Conservation (phyloP, 2,329 filamentous ascomycete genomes). For the Cordyceps cateniannulata region DNA sequence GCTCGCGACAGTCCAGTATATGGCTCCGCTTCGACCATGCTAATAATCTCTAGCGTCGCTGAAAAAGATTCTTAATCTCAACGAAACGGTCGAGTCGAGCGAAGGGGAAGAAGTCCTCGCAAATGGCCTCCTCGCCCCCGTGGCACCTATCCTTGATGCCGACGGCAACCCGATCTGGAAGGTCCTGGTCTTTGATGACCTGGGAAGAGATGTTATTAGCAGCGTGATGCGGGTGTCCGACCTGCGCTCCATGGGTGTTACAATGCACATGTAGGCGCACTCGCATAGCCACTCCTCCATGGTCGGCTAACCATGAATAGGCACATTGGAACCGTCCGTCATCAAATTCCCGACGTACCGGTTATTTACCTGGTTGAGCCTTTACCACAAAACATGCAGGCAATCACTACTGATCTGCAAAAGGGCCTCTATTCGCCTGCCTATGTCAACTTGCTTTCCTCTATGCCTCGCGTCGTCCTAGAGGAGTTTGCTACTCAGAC, state of each 20-base stretch:
- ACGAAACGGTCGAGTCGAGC: conserved; percentile 60
- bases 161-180: conserved; percentile 97
- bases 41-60: conserved; percentile 61
- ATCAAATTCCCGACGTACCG: conserved; percentile 92
- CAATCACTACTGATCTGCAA: conserved; percentile 78
- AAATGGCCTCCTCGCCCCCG: conserved; percentile 59
- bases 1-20: not conserved
- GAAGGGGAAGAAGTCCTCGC: conserved; percentile 56
- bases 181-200: conserved; percentile 88
- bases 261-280: conserved; percentile 73
- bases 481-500: conserved; percentile 93
- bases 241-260: conserved; percentile 87
- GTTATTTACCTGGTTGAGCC: conserved; percentile 96
- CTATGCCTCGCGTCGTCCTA: conserved; percentile 79
- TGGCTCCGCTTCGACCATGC: not conserved
- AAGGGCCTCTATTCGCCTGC: conserved; percentile 86
- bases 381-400: conserved; percentile 69
- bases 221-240: conserved; percentile 93
- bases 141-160: conserved; percentile 74
- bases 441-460: conserved; percentile 95
- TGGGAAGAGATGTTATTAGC: conserved; percentile 91
- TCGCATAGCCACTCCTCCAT: not conserved
- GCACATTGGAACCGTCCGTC: conserved; percentile 73
- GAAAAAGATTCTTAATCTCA: conserved; percentile 92
- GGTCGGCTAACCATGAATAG: conserved; percentile 32